Conservation (phyloP, 495 filamentous ascomycete species). For the Cudoniella acicularis region DNA sequence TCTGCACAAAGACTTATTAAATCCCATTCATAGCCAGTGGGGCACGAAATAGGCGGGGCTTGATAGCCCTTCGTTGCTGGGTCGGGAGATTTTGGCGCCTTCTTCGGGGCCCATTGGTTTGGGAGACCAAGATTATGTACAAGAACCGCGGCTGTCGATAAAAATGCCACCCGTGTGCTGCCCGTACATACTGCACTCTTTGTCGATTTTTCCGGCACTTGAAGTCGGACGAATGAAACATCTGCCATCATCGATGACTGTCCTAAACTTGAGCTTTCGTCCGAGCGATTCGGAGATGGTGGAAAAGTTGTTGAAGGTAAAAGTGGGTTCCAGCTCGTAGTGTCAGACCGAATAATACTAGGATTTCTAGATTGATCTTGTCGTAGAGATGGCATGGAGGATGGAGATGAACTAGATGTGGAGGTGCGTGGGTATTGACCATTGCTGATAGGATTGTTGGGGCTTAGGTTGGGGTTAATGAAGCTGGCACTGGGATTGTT, state of each 20-base stretch:
- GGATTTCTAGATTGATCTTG: not conserved
- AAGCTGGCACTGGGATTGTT: not conserved
- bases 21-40: not conserved
- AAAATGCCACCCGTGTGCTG: not conserved
- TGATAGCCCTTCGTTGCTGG: not conserved
- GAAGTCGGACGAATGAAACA: not conserved
- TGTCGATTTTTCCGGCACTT: not conserved
- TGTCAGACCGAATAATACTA: not conserved
- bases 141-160: not conserved
- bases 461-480: too few species aligned
- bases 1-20: not conserved
- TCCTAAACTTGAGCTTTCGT: constrained; percentile 3
- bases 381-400: not conserved
- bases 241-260: not conserved
- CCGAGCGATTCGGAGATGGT: not conserved
- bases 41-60: not conserved
- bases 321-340: not conserved
- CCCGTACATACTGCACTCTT: not conserved
- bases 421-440: not conserved
- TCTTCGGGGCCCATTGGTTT: not conserved
- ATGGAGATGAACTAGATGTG: not conserved
- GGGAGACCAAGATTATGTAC: not conserved
- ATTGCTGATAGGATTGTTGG: not conserved
- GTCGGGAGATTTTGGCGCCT: not conserved
- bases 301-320: not conserved